phyloP scores from a whole-genome alignment of 139 green algal genomes.

The Picochlorum sp. region DNA sequence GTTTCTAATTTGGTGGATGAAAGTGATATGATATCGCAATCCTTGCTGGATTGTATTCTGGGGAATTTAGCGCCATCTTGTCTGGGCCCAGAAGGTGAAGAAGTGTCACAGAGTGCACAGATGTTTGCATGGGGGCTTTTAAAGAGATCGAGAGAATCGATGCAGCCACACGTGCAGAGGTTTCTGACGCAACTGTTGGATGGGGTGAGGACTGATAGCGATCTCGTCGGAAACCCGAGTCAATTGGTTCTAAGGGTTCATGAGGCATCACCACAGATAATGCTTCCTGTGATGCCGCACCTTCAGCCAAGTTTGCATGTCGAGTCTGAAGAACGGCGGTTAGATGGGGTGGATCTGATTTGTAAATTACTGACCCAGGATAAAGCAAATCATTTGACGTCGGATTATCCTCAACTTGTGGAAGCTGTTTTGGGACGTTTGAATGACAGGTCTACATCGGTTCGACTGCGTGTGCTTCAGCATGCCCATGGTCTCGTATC shows the following conservation, averaged over 20 bases:
- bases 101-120: constrained; percentile 2
- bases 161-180: constrained; percentile 42
- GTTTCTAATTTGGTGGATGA: constrained; percentile 49
- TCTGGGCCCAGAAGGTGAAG: constrained; percentile 17
- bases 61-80: constrained; percentile 32
- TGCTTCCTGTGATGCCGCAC: constrained; percentile 62
- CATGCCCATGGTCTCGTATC: constrained; percentile 8
- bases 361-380: constrained; percentile 39
- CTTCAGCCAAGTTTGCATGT: constrained; percentile 45
- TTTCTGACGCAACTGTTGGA: constrained; percentile 38
- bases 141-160: constrained; percentile 28
- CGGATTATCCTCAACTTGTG: constrained; percentile 40
- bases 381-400: constrained; percentile 11
- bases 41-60: constrained; percentile 56
- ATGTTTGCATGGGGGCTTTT: constrained; percentile 39
- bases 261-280: constrained; percentile 40
- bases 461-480: constrained; percentile 35
- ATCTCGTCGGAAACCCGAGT: constrained; percentile 30
- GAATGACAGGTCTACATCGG: constrained; percentile 16
- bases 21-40: constrained; percentile 44
- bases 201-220: constrained; percentile 32
- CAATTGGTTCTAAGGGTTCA: constrained; percentile 52
- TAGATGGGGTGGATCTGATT: constrained; percentile 46
- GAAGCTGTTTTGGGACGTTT: constrained; percentile 30
- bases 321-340: constrained; percentile 35